Evolutionary conservation across 2,329 filamentous ascomycete species (phyloP).

Genomic region (Chaetomium sp.): DNA sequence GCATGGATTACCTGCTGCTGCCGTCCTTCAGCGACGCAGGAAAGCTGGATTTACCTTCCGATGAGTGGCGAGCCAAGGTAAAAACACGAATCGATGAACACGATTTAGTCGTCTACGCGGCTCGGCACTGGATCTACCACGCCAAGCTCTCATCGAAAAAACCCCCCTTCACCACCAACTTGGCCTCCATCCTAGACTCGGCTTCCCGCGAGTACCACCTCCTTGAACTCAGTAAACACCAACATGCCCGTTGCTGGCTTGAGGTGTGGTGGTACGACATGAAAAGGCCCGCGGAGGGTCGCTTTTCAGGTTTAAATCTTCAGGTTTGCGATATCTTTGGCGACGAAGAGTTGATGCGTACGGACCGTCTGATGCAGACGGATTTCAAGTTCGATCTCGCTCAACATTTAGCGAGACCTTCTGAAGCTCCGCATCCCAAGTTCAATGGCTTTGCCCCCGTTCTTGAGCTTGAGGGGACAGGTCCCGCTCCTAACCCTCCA

Average conservation of each 20-base stretch:
- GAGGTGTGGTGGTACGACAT: background rate
- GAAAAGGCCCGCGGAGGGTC: background rate
- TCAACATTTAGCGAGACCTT: too few relatives aligned
- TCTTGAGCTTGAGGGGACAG: too few relatives aligned
- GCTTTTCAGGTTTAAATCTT: too few relatives aligned
- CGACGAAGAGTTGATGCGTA: too few relatives aligned
- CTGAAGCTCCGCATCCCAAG: too few relatives aligned
- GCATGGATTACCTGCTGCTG: background rate
- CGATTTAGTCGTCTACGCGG: background rate
- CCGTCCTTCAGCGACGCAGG: background rate
- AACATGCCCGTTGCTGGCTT: background rate
- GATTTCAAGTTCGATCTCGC: too few relatives aligned
- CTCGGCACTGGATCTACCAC: background rate
- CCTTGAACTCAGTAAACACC: background rate
- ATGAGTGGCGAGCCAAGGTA: background rate
- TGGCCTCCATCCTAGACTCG: too few relatives aligned
- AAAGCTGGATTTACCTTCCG: background rate
- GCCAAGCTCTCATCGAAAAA: background rate
- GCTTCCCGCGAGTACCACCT: background rate
- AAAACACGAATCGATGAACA: background rate
- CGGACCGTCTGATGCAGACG: too few relatives aligned
- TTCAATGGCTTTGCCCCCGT: too few relatives aligned
- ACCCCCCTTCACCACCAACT: background rate
- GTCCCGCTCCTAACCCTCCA: too few relatives aligned
- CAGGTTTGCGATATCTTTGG: too few relatives aligned